These are phyloP conservation scores for Amaranthus tricolor DNA, from an alignment of 179 eudicot genomes.

Conservation along the genomic window DNA sequence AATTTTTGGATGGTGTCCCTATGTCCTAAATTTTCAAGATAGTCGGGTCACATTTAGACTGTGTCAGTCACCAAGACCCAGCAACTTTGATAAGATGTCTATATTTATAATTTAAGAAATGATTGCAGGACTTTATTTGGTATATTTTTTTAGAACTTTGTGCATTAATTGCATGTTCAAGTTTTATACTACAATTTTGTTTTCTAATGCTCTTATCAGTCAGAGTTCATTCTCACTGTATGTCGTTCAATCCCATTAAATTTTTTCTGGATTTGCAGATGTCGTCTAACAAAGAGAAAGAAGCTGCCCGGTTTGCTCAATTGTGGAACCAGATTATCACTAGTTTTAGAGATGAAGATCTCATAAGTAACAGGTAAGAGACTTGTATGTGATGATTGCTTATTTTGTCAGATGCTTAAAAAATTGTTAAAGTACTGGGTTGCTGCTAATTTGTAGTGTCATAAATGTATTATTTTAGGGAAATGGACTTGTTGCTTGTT, in stretches of 20 bases:
- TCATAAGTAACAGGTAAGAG: constrained; percentile 69
- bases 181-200: too few species aligned
- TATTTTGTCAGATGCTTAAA: not conserved
- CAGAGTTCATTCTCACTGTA: not conserved
- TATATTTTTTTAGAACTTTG: too few species aligned
- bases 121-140: too few species aligned
- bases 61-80: too few species aligned
- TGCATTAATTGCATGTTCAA: too few species aligned
- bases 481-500: constrained; percentile 94
- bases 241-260: not conserved
- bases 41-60: too few species aligned
- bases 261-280: constrained; percentile 40
- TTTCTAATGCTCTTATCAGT: not conserved
- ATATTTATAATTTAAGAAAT: too few species aligned
- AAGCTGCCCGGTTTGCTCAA: constrained; percentile 96
- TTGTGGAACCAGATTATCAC: constrained; percentile 95
- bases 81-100: too few species aligned
- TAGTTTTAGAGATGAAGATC: constrained; percentile 97
- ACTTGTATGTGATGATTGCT: too few species aligned
- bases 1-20: too few species aligned
- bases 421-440: not conserved
- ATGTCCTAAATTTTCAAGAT: too few species aligned
- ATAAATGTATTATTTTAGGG: constrained; percentile 45
- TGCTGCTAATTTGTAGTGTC: not conserved
- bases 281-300: constrained; percentile 67